Percentiles rank a stretch among this genome's conserved stretches.
Evolutionary conservation across 495 filamentous ascomycete genomes (phyloP).

Genomic region (Parachaetomium inaequale): DNA sequence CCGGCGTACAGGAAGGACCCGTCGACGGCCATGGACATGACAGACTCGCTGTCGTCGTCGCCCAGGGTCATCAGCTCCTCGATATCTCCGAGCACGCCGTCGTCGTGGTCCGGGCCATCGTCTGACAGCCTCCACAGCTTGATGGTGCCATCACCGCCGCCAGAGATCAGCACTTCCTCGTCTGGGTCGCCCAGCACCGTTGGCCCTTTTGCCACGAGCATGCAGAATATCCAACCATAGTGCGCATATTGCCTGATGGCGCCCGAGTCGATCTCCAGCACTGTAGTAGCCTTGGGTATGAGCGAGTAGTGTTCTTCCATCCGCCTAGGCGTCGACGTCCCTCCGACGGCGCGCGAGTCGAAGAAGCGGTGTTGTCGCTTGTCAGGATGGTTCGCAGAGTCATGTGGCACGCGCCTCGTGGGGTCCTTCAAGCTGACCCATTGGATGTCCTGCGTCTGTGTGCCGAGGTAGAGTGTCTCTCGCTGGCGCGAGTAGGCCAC

Average conservation of each 20-base stretch:
- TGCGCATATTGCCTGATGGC: conserved; percentile 88
- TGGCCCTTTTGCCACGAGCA: conserved; percentile 69
- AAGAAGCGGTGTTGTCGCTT: conserved; percentile 90
- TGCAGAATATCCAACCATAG: conserved; percentile 92
- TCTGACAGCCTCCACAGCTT: conserved; percentile 77
- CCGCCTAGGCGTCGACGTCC: conserved; percentile 67
- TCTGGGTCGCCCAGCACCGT: conserved; percentile 58
- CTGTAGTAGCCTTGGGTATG: conserved; percentile 52
- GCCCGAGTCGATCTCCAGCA: conserved; percentile 77
- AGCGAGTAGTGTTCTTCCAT: conserved; percentile 47
- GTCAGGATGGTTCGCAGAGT: conserved; percentile 68
- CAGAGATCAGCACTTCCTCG: conserved; percentile 80
- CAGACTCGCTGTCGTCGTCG: conserved; percentile 72
- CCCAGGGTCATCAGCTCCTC: conserved; percentile 63
- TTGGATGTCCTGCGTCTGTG: conserved; percentile 92
- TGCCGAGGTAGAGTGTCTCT: conserved; percentile 84
- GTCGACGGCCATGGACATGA: conserved; percentile 78
- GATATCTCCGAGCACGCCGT: conserved; percentile 47
- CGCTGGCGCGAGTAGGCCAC: conserved; percentile 75
- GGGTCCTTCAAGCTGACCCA: conserved; percentile 52
- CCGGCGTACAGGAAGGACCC: conserved; percentile 89
- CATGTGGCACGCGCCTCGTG: conserved; percentile 51
- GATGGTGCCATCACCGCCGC: conserved; percentile 88
- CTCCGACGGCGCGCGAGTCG: conserved; percentile 82
- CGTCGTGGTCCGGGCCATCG: conserved; percentile 29